Evolutionary conservation across 2,329 filamentous ascomycete species (phyloP), one percentile per base, ranked within the genome.

Genomic region (Hirsutella minnesotensis): DNA sequence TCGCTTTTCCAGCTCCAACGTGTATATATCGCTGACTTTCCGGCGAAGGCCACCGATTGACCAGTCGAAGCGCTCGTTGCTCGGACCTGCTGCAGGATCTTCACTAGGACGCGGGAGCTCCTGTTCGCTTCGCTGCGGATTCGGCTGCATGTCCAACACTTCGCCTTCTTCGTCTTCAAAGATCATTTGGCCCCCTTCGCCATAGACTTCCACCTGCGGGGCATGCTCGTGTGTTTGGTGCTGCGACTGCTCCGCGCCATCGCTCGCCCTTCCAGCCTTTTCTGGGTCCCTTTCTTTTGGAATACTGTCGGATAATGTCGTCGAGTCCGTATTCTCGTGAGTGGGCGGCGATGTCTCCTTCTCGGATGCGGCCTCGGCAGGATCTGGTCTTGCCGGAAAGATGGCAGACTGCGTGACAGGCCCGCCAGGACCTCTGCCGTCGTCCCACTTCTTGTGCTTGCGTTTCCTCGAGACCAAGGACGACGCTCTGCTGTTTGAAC

Each of bases 371-470:
- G 51, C 49, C 9, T 53, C 51, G 9, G 48, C 46, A 18, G 51
- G 44, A 18, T 52, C 46, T 40, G 63, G 65, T 12, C 69, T 67
- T 45, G 69, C 66, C 3, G 92, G 92, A 50, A 77, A 81, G 52
- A 96, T 95, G 20, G 92, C 92, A 30, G 90, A 95, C 56, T 94
- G 81, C 47, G 77, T 85, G 51, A 96, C 83, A 3, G 88, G 92
- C 0, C 92, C 92, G 47, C 92, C 92, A 3, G 85, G 82, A 3
- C 81, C 84, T 51, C 77, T 74, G n/a, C 75, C 81, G 47, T 77
- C 75, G 48, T 86, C 82, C 70, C 77, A 81, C 59, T 72, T 81
- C 66, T 73, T 84, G 56, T 71, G 71, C 54, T 75, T 81, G 39
- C 78, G 75, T 46, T 79, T 76, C 43, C 75, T 72, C n/a, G 73